Percentiles rank a stretch among this genome's conserved stretches.
Evolutionary conservation across 495 filamentous ascomycete species (phyloP).

Genomic region (Daldinia bambusicola): DNA sequence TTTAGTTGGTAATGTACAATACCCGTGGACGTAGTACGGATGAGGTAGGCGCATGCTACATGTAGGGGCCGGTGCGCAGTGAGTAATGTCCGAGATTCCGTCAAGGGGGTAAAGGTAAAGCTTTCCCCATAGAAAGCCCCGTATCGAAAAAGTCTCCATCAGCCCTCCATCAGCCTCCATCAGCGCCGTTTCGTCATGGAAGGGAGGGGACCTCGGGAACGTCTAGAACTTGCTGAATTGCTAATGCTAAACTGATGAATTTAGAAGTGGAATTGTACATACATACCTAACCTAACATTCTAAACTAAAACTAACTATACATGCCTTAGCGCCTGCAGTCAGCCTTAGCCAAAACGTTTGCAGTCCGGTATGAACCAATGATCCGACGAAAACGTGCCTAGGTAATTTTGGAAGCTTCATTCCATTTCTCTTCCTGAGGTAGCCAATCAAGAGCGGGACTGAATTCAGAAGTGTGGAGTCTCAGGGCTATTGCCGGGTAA

Average conservation of each 20-base stretch:
- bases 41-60: conserved; percentile 8
- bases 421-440: background rate
- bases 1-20: background rate
- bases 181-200: conserved; percentile 18
- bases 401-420: conserved; percentile 1
- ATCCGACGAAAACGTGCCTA: background rate
- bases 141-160: conserved; percentile 3
- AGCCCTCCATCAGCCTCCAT: background rate
- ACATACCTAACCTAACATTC: background rate
- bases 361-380: conserved; percentile 21
- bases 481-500: background rate
- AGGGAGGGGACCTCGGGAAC: conserved; percentile 1
- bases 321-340: conserved; percentile 5
- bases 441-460: background rate
- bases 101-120: conserved; percentile 17
- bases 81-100: conserved; percentile 41
- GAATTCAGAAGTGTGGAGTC: background rate
- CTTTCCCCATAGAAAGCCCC: conserved; percentile 29
- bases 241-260: too few species aligned
- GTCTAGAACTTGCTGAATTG: background rate
- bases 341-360: conserved; percentile 23
- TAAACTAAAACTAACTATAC: background rate
- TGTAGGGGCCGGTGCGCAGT: background rate
- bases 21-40: too few species aligned
- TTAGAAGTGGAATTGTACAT: background rate